phyloP scores from a whole-genome alignment of 2,329 filamentous ascomycete genomes.

The Sporothrix luriei region DNA sequence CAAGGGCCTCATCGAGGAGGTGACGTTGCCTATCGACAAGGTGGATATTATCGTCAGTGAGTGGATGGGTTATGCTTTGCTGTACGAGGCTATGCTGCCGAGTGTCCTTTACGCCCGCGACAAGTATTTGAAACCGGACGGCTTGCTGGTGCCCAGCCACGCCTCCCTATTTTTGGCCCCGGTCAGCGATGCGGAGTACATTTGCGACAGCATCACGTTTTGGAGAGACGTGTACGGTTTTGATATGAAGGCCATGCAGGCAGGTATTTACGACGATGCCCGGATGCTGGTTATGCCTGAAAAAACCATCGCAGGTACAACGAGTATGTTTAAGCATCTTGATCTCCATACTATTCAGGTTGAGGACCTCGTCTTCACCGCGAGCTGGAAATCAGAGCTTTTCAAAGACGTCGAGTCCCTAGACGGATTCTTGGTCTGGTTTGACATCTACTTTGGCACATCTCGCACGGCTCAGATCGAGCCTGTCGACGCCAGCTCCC shows the following conservation, averaged over 20 bases:
- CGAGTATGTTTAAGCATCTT: slow-evolving; percentile 70
- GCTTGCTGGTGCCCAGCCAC: slow-evolving; percentile 84
- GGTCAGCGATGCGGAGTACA: slow-evolving; percentile 73
- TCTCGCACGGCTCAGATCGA: slow-evolving; percentile 56
- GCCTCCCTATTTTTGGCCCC: slow-evolving; percentile 82
- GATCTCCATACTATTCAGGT: slow-evolving; percentile 73
- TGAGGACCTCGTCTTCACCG: slow-evolving; percentile 74
- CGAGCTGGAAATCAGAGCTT: slow-evolving; percentile 65
- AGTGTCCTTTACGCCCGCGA: slow-evolving; percentile 88
- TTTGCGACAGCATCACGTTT: slow-evolving; percentile 76
- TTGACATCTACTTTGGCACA: slow-evolving; percentile 87
- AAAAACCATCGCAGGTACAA: slow-evolving; percentile 60
- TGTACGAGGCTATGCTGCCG: slow-evolving; percentile 96
- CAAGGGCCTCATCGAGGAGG: slow-evolving; percentile 85
- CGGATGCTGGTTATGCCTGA: slow-evolving; percentile 71
- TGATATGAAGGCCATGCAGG: slow-evolving; percentile 88
- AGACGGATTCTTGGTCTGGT: slow-evolving; percentile 92
- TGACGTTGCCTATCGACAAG: slow-evolving; percentile 71
- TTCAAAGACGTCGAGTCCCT: slow-evolving; percentile 65
- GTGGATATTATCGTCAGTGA: slow-evolving; percentile 96
- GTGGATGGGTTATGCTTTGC: slow-evolving; percentile 95
- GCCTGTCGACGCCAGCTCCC: slow-evolving; percentile 57
- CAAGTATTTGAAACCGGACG: slow-evolving; percentile 76
- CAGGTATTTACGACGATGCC: slow-evolving; percentile 78
- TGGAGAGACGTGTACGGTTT: slow-evolving; percentile 96